Evolutionary conservation across 352 stramenopile genomes (phyloP).

Genomic region (Peronospora destructor): DNA sequence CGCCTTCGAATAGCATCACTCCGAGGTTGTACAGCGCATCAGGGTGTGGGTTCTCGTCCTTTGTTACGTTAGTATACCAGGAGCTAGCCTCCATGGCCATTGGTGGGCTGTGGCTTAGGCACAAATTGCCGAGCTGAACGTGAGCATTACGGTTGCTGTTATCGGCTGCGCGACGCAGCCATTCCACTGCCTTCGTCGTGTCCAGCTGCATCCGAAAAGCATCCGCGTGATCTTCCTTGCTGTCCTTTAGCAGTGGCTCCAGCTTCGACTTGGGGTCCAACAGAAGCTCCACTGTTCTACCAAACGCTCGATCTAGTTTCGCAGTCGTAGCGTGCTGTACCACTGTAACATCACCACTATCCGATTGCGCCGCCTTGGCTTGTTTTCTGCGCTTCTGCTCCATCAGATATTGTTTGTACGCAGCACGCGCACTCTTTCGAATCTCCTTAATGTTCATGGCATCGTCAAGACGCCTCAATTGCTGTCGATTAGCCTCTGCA

Average conservation of each 20-base stretch:
- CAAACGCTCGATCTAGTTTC: slow-evolving; percentile 63
- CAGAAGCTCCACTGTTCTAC: slow-evolving; percentile 59
- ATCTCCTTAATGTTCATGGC: slow-evolving; percentile 65
- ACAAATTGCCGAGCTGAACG: slow-evolving; percentile 77
- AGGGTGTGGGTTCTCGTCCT: slow-evolving; percentile 50
- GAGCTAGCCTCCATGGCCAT: slow-evolving; percentile 57
- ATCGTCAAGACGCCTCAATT: slow-evolving; percentile 36
- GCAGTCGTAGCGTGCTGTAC: slow-evolving; percentile 53
- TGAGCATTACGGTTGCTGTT: slow-evolving; percentile 72
- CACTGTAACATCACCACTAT: slow-evolving; percentile 15
- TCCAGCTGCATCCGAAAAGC: slow-evolving; percentile 32
- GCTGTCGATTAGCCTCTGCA: slow-evolving; percentile 62
- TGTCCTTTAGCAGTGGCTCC: slow-evolving; percentile 31
- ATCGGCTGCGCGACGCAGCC: slow-evolving; percentile 70
- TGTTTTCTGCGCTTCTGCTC: slow-evolving; percentile 38
- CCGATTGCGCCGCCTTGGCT: slow-evolving; percentile 9
- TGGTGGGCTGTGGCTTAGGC: slow-evolving; percentile 67
- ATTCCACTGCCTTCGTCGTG: slow-evolving; percentile 68
- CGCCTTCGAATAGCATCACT: slow-evolving; percentile 66
- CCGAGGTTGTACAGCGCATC: slow-evolving; percentile 83
- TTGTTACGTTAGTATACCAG: slow-evolving; percentile 67
- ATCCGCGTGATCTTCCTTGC: slow-evolving; percentile 9
- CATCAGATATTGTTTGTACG: slow-evolving; percentile 70
- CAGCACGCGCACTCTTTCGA: slow-evolving; percentile 62
- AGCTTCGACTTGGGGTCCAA: slow-evolving; percentile 55